Evolutionary conservation across 768 basidiomycete species (phyloP).

Genomic region (Lactifluus rugatus): DNA sequence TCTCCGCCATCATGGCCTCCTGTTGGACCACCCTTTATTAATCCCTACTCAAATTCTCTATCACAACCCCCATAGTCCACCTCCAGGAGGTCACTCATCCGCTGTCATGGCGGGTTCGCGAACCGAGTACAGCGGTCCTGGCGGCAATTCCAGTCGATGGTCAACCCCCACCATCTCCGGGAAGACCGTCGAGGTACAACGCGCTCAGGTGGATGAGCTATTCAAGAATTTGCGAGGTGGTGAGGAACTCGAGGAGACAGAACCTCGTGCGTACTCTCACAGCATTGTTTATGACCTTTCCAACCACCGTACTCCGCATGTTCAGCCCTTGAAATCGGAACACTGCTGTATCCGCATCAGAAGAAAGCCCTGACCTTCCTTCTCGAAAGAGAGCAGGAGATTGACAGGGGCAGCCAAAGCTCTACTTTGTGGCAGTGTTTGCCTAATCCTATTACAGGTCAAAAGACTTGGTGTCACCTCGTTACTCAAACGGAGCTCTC

Average conservation of each 20-base stretch:
- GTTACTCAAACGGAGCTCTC: conserved; percentile 74
- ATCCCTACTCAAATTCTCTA: conserved; percentile 55
- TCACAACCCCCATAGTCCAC: conserved; percentile 83
- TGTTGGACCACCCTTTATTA: conserved; percentile 71
- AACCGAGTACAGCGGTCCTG: conserved; percentile 33
- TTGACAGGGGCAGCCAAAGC: conserved; percentile 46
- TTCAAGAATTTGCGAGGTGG: conserved; percentile 85
- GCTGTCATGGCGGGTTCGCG: conserved; percentile 33
- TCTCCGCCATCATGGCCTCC: conserved; percentile 54
- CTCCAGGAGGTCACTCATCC: conserved; percentile 52
- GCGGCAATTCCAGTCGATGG: conserved; percentile 41
- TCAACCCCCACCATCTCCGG: conserved; percentile 43
- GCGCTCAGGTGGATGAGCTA: conserved; percentile 88
- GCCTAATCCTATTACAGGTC: conserved; percentile 37
- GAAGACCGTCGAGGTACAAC: conserved; percentile 84
- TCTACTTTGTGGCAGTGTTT: conserved; percentile 66
- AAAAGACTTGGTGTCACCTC: conserved; percentile 63
- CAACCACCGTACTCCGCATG: conserved; percentile 19
- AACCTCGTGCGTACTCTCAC: conserved; percentile 55
- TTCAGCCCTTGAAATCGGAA: conserved; percentile 63
- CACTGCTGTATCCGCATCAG: conserved; percentile 91
- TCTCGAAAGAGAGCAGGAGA: conserved; percentile 76
- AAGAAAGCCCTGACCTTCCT: conserved; percentile 96
- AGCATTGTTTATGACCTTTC: conserved; percentile 16
- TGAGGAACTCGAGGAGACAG: conserved; percentile 77